A percentile compares a stretch with the other conserved stretches of the same genome.
Evolutionary conservation across 495 filamentous ascomycete species (phyloP).

Genomic region (Acidiella bohemica): DNA sequence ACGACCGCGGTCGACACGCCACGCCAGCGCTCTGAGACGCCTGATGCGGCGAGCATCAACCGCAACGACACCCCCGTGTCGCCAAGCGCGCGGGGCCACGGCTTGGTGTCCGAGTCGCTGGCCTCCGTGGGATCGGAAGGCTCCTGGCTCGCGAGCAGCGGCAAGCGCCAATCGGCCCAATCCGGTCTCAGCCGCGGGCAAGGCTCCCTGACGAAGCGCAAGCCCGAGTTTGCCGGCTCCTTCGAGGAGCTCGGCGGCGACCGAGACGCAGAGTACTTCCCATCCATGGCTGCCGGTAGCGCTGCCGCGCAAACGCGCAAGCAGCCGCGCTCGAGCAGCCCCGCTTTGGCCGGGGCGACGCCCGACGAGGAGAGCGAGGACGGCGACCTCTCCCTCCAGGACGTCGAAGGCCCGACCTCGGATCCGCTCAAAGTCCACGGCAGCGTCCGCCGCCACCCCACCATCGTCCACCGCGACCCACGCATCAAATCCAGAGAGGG

Average conservation of each 20-base stretch:
- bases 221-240: constrained; percentile 34
- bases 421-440: constrained; percentile 32
- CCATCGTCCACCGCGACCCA: constrained; percentile 37
- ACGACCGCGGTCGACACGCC: constrained; percentile 10
- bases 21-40: constrained; percentile 1
- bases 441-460: constrained; percentile 43
- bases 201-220: constrained; percentile 30
- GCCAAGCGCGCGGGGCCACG: constrained; percentile 20
- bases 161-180: constrained; percentile 36
- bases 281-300: too few relatives aligned
- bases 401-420: constrained; percentile 12
- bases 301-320: constrained; percentile 31
- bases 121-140: constrained; percentile 84
- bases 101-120: constrained; percentile 54
- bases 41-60: neutral
- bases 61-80: constrained; percentile 26
- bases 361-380: constrained; percentile 27
- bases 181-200: constrained; percentile 30
- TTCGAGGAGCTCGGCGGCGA: constrained; percentile 48
- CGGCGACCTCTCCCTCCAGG: too few relatives aligned
- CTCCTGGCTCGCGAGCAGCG: constrained; percentile 67
- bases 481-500: constrained; percentile 56
- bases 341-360: constrained; percentile 23
- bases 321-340: constrained; percentile 19
- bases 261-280: constrained; percentile 51